Conservation (phyloP, 768 basidiomycete genomes). For the Trametes maxima region DNA sequence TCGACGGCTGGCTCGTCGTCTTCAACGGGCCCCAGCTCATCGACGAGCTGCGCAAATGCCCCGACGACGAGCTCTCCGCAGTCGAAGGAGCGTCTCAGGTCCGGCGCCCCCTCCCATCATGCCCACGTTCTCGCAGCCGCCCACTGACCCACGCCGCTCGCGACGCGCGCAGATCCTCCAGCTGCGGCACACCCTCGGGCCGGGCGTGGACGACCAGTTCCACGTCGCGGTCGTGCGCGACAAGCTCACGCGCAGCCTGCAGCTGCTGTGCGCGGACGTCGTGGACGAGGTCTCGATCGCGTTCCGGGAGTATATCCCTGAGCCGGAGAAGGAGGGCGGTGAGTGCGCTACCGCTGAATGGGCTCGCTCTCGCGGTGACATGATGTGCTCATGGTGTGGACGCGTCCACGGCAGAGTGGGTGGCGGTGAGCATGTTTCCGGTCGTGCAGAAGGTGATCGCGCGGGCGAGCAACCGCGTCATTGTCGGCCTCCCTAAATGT, state of each 20-base stretch:
- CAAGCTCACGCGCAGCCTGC: conserved; percentile 25
- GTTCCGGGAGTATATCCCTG: conserved; percentile 19
- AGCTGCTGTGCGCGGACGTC: conserved; percentile 17
- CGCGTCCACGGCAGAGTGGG: not conserved
- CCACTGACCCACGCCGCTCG: not conserved
- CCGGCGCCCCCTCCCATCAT: not conserved
- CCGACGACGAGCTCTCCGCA: conserved; percentile 48
- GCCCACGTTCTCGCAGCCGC: not conserved
- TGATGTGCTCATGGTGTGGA: not conserved
- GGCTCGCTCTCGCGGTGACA: too few relatives aligned
- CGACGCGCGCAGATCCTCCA: conserved; percentile 11
- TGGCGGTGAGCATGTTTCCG: not conserved
- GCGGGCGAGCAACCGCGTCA: conserved; percentile 25
- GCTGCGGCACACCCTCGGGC: conserved; percentile 18
- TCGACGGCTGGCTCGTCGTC: conserved; percentile 51
- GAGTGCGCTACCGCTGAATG: not conserved
- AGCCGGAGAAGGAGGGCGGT: conserved; percentile 15
- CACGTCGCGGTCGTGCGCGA: conserved; percentile 25
- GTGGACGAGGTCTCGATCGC: conserved; percentile 21
- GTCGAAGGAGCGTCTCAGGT: conserved; percentile 45
- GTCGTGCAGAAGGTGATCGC: conserved; percentile 21
- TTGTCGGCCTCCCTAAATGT: conserved; percentile 25
- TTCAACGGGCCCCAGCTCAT: conserved; percentile 45
- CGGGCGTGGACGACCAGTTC: conserved; percentile 19
- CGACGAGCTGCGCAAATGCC: conserved; percentile 54